Conservation (phyloP, 1,139 yeast genomes). For the Debaryomyces fabryi region DNA sequence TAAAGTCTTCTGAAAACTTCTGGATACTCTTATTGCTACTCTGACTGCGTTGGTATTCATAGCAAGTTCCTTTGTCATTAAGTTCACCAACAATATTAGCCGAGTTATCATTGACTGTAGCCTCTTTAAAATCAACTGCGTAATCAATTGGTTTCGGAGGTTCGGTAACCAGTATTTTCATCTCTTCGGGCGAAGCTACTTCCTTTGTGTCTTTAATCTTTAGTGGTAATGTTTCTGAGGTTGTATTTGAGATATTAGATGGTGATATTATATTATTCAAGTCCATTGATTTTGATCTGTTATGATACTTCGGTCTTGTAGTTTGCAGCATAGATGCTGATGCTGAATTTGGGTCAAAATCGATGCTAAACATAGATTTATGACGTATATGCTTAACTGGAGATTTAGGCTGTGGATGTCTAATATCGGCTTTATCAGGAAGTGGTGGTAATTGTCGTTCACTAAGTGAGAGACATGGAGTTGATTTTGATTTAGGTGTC, state of each 20-base stretch:
- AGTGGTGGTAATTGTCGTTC: slow-evolving; percentile 20
- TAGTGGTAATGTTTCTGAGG: not conserved
- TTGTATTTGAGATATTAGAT: not conserved
- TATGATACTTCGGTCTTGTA: slow-evolving; percentile 9
- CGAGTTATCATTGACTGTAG: slow-evolving; percentile 19
- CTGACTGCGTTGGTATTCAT: not conserved
- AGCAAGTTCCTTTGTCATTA: not conserved
- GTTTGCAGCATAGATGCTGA: not conserved
- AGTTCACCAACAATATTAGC: not conserved
- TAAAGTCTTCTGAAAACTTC: not conserved
- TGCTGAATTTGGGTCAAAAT: slow-evolving; percentile 23
- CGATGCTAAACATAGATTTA: slow-evolving; percentile 43
- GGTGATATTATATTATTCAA: slow-evolving; percentile 1
- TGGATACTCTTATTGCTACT: slow-evolving; percentile 16
- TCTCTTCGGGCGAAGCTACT: slow-evolving; percentile 3
- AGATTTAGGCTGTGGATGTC: slow-evolving; percentile 16
- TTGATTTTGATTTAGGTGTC: slow-evolving; percentile 25
- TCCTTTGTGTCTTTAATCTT: not conserved
- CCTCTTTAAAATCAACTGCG: slow-evolving; percentile 46
- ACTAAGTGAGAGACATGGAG: slow-evolving; percentile 20
- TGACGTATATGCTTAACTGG: slow-evolving; percentile 43
- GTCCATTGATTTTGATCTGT: slow-evolving; percentile 19
- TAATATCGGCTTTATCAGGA: slow-evolving; percentile 11
- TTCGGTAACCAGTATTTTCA: slow-evolving; percentile 27
- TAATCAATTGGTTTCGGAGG: slow-evolving; percentile 44